A percentile compares a stretch with the other conserved stretches of the same genome.
Conservation (phyloP, 140 eudicot genomes). For the Anethum foeniculum region DNA sequence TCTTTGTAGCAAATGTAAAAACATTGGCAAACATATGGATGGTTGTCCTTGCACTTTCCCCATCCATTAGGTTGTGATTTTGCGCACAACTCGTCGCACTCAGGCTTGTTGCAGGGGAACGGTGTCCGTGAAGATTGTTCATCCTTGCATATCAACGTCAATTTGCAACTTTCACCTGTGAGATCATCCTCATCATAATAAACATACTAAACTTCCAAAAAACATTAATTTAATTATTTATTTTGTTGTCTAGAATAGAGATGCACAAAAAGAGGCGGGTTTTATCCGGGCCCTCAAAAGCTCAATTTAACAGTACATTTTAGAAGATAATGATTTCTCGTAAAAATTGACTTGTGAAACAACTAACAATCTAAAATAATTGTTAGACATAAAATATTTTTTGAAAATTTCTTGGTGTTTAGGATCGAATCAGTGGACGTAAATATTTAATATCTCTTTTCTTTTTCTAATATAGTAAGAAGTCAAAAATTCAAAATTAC, state of each 20-base stretch:
- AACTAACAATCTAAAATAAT: not conserved
- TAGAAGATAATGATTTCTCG: not conserved
- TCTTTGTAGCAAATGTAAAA: conserved; percentile 38
- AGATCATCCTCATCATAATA: not conserved
- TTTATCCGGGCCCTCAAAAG: no score
- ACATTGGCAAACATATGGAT: conserved; percentile 23
- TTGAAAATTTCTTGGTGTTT: no score
- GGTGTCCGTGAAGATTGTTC: conserved; percentile 30
- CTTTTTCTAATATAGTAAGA: not conserved
- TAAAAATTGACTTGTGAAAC: not conserved
- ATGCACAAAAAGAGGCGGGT: no score
- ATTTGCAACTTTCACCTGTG: conserved; percentile 31
- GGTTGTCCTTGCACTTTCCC: conserved; percentile 41
- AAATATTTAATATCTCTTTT: no score
- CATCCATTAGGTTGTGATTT: conserved; percentile 25
- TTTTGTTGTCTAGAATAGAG: not conserved
- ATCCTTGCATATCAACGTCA: conserved; percentile 36
- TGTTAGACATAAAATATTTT: no score
- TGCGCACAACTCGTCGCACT: conserved; percentile 28
- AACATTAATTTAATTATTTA: not conserved
- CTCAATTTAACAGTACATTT: no score
- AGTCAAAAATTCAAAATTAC: not conserved
- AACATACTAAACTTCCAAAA: not conserved
- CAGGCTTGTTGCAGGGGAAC: conserved; percentile 17
- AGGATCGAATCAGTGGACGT: not conserved